Conservation (phyloP, 495 filamentous ascomycete species). For the Podospora pseudoanserina region DNA sequence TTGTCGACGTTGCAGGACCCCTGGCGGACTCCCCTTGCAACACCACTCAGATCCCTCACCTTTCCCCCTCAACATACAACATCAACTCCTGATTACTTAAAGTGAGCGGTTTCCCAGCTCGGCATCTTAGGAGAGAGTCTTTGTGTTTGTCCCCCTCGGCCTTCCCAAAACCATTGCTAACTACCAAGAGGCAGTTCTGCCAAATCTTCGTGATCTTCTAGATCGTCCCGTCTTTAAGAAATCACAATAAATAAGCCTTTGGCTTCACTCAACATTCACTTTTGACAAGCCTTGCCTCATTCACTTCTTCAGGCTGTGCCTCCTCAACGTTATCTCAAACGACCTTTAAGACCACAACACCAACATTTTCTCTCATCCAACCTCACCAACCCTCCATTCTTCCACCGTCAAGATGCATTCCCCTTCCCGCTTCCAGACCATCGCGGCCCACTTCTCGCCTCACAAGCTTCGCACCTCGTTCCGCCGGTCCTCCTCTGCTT, state of each 20-base stretch:
- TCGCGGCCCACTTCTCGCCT: conserved; percentile 47
- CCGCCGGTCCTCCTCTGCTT: conserved; percentile 44
- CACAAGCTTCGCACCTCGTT: conserved; percentile 47
- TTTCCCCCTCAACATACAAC: conserved; percentile 10
- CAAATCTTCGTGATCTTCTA: conserved; percentile 23
- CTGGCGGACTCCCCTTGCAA: conserved; percentile 9
- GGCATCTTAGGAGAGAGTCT: neutral
- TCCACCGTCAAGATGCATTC: conserved; percentile 39
- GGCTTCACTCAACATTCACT: conserved; percentile 25
- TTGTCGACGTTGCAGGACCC: conserved; percentile 4
- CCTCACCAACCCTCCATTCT: neutral
- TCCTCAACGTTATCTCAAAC: conserved; percentile 29
- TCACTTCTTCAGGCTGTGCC: conserved; percentile 34
- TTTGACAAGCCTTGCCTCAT: conserved; percentile 12
- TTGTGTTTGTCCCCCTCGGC: conserved; percentile 7
- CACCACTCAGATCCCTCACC: neutral
- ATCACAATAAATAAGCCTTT: conserved; percentile 13
- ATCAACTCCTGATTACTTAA: conserved; percentile 14
- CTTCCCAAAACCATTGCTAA: conserved; percentile 13
- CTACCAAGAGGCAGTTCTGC: conserved; percentile 6
- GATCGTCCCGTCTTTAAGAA: conserved; percentile 38
- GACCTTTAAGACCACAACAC: neutral
- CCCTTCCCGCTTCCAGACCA: conserved; percentile 45
- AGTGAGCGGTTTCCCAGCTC: conserved; percentile 10
- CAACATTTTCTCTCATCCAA: neutral